phyloP scores from a whole-genome alignment of 306 rosid species.

The Chamaecrista fasciculata region DNA sequence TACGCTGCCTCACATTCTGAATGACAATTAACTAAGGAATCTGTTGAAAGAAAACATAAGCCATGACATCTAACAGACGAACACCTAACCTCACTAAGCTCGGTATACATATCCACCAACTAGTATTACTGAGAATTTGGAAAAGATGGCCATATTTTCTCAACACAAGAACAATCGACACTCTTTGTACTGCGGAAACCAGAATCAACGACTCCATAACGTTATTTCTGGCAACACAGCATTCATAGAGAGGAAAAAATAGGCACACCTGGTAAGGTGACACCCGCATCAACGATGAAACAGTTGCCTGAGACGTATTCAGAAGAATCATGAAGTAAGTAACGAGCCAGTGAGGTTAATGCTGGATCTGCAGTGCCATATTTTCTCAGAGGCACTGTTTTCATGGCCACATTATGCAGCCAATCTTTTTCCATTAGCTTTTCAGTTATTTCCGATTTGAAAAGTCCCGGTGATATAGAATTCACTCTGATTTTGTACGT shows the following conservation, averaged over 20 bases:
- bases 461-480: constrained; percentile 72
- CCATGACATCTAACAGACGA: too few species aligned
- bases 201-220: background rate
- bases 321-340: constrained; percentile 73
- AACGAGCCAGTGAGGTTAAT: constrained; percentile 67
- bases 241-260: constrained; percentile 69
- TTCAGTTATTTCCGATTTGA: constrained; percentile 76
- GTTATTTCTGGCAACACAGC: background rate
- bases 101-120: background rate
- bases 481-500: constrained; percentile 72
- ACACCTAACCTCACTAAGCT: too few species aligned
- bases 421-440: constrained; percentile 63
- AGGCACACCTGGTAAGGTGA: constrained; percentile 65
- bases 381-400: constrained; percentile 52
- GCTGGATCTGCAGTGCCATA: constrained; percentile 70
- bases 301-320: constrained; percentile 64
- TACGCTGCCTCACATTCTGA: background rate
- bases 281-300: constrained; percentile 69
- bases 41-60: background rate
- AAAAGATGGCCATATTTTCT: too few species aligned
- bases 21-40: background rate
- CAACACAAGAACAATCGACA: background rate
- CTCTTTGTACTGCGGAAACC: too few species aligned
- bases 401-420: constrained; percentile 53
- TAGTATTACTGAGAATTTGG: too few species aligned